Conservation (phyloP, 2,329 filamentous ascomycete species). For the Colletotrichum abscissum region DNA sequence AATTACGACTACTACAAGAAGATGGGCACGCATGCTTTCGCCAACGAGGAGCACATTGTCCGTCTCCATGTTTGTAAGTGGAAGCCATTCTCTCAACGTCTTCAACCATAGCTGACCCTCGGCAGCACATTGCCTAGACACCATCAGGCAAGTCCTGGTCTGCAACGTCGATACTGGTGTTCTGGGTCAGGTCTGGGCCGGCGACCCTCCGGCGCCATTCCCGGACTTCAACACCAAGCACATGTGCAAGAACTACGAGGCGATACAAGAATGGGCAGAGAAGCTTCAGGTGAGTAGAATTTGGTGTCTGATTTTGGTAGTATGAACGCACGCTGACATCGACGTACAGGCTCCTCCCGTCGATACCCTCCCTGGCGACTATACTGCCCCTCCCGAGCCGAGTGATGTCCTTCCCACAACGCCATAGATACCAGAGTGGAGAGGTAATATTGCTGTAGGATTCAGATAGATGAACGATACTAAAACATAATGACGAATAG, state of each 20-base stretch:
- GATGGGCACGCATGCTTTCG: conserved; percentile 62
- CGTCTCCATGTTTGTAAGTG: conserved; percentile 66
- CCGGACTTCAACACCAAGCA: conserved; percentile 73
- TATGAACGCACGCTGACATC: background rate
- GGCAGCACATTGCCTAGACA: conserved; percentile 69
- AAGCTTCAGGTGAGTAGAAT: conserved; percentile 53
- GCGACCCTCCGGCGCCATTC: conserved; percentile 59
- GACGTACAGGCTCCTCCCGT: conserved; percentile 15
- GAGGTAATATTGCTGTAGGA: no score
- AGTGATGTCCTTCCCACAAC: conserved; percentile 16
- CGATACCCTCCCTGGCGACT: conserved; percentile 16
- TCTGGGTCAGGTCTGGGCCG: conserved; percentile 70
- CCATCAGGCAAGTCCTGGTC: conserved; percentile 71
- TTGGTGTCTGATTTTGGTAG: background rate
- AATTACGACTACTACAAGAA: conserved; percentile 69
- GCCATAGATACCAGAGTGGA: background rate
- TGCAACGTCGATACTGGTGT: conserved; percentile 70
- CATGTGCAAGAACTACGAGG: conserved; percentile 67
- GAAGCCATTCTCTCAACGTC: no score
- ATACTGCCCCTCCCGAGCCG: conserved; percentile 4
- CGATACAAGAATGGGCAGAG: conserved; percentile 64
- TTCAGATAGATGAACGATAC: background rate
- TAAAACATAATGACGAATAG: background rate
- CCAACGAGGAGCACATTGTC: conserved; percentile 65
- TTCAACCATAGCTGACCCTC: background rate